These are phyloP conservation scores for Biancaea sappan DNA, from an alignment of 306 rosid genomes.

Conservation along the genomic window DNA sequence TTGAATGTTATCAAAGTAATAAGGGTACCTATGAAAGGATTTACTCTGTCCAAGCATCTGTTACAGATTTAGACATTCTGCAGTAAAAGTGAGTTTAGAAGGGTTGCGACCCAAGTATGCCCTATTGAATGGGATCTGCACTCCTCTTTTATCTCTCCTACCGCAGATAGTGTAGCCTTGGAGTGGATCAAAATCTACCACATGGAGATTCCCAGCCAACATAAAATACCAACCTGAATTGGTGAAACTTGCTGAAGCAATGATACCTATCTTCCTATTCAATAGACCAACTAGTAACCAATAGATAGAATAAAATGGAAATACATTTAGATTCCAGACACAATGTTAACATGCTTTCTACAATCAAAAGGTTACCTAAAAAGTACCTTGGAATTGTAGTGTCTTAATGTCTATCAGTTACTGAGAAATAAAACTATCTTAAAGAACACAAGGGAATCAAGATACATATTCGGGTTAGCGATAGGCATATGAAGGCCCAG, in stretches of 20 bases:
- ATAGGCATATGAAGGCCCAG: conserved; percentile 38
- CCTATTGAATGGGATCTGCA: too few species aligned
- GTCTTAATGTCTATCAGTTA: neutral
- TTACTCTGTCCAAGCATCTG: too few species aligned
- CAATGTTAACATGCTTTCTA: neutral
- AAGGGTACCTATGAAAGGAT: too few species aligned
- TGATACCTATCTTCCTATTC: neutral
- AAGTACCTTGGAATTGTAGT: neutral
- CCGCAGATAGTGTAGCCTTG: too few species aligned
- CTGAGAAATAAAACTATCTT: neutral
- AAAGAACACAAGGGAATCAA: neutral
- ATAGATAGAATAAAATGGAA: too few species aligned
- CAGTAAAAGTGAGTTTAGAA: too few species aligned
- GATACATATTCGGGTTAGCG: conserved; percentile 33
- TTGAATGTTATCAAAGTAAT: too few species aligned
- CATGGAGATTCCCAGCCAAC: too few species aligned
- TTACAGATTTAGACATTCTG: too few species aligned
- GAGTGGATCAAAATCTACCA: too few species aligned
- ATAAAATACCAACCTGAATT: neutral
- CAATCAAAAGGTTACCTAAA: conserved; percentile 11
- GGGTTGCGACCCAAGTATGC: too few species aligned
- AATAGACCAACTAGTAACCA: neutral
- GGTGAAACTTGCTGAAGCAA: neutral
- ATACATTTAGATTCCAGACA: conserved; percentile 17
- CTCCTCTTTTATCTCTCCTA: too few species aligned